Evolutionary conservation across 176 grass and related monocot genomes (phyloP).

Genomic region (Leersia perrieri): DNA sequence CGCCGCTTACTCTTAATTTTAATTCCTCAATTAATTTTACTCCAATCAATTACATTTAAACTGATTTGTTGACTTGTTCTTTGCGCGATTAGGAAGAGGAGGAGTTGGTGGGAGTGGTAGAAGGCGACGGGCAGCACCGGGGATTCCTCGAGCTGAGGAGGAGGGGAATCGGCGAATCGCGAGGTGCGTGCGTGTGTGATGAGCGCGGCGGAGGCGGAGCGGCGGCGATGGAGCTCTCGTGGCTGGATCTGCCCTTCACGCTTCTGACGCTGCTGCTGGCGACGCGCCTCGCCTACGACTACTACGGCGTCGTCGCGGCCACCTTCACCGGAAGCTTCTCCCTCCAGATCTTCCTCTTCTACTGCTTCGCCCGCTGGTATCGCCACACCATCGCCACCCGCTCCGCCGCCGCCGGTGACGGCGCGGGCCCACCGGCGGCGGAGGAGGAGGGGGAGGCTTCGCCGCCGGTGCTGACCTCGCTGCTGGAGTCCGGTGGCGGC

Average conservation of each 20-base stretch:
- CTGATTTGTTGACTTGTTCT: not conserved
- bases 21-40: not conserved
- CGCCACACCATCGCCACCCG: constrained; percentile 3
- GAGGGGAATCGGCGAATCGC: not conserved
- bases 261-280: constrained; percentile 52
- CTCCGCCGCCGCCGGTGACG: not conserved
- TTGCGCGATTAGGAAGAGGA: not conserved
- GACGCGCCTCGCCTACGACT: constrained; percentile 47
- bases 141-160: constrained; percentile 28
- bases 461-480: constrained; percentile 43
- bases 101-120: not conserved
- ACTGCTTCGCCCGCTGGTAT: constrained; percentile 60
- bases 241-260: constrained; percentile 56
- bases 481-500: not conserved
- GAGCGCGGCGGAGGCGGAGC: constrained; percentile 9
- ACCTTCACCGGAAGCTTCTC: constrained; percentile 54
- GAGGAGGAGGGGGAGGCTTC: not conserved
- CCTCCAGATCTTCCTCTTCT: constrained; percentile 63
- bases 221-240: constrained; percentile 41
- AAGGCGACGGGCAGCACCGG: not conserved
- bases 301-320: constrained; percentile 43
- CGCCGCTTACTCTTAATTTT: not conserved
- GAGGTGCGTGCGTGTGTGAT: not conserved
- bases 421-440: not conserved
- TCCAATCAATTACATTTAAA: not conserved